Evolutionary conservation across 2,329 filamentous ascomycete species (phyloP), one percentile per base, ranked within the genome.

Genomic region (Phyllachora maydis): DNA sequence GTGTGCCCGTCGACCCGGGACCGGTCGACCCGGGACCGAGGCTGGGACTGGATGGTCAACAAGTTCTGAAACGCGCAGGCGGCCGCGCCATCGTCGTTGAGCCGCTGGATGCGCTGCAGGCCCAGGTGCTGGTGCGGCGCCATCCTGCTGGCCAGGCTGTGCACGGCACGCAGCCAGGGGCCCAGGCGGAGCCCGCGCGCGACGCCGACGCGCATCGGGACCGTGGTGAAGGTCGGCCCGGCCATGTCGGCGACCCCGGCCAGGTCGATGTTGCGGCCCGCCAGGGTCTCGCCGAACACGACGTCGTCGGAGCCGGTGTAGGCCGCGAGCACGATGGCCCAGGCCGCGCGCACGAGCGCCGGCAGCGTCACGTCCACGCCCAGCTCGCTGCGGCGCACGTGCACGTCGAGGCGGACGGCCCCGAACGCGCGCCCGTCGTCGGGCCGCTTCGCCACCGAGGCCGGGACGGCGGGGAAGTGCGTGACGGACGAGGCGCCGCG

Each of bases 201-300:
- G 8, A 32, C 16, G 4, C 22, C 26, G 1, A 37, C 28, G 12
- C 33, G 21, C 3, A 26, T 31, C 3, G 36, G 36, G 6, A 38
- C 29, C 2, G 36, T 38, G 16, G 32, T 31, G 15, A 38, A 30
- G 2, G 33, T 37, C 1, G 37, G 37, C 3, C 35, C 37, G 3
- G 32, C 26, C 23, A 39, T 35, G 5, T 38, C 31, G n/a, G 23
- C 24, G 7, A 38, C 28, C 4, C 32, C 35, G 2, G 30, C 21
- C 1, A 40, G 19, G 16, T 31, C 30, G n/a, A 36, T 28, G 24
- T 39, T 37, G 23, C 37, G 35, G 7, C 36, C 37, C 2, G 34
- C 23, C 3, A 37, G 26, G 1, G 37, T 35, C 11, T 36, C 33
- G 2, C 34, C 37, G 16, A 27, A 31, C 11, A 23, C 26, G 11